Evolutionary conservation across 768 basidiomycete genomes (phyloP).

Genomic region (button mushroom (Agaricus bisporus)): DNA sequence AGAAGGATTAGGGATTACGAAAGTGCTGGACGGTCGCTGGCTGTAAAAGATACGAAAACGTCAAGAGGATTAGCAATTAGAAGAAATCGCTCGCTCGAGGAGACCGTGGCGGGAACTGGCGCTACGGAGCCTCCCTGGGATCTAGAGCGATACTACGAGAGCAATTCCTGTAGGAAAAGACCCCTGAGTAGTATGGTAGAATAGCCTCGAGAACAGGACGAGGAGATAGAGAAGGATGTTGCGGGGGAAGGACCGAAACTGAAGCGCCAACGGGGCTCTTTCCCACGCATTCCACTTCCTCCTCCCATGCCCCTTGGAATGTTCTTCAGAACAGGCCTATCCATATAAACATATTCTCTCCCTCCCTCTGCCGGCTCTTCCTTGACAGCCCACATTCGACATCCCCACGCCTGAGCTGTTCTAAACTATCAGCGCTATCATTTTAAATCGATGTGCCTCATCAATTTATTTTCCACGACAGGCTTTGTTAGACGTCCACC

Average conservation of each 20-base stretch:
- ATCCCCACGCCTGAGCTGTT: no score
- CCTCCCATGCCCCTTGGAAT: slow-evolving; percentile 23
- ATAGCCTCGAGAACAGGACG: slow-evolving; percentile 50
- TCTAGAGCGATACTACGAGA: slow-evolving; percentile 22
- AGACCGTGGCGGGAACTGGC: slow-evolving; percentile 10
- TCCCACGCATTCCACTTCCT: slow-evolving; percentile 25
- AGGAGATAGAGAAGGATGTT: slow-evolving; percentile 43
- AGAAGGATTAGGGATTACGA: slow-evolving; percentile 81
- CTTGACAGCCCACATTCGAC: background rate
- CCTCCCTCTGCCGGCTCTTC: background rate
- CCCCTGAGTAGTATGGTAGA: slow-evolving; percentile 29
- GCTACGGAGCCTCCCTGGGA: background rate
- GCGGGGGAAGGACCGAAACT: slow-evolving; percentile 25
- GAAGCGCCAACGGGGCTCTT: slow-evolving; percentile 23
- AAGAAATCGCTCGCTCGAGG: slow-evolving; percentile 25
- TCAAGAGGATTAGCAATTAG: slow-evolving; percentile 25
- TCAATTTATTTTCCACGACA: no score
- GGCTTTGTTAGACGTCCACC: no score
- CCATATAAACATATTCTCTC: background rate
- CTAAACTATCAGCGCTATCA: no score
- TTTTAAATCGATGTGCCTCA: no score
- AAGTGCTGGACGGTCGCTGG: slow-evolving; percentile 21
- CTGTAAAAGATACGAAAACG: slow-evolving; percentile 20
- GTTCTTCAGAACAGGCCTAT: slow-evolving; percentile 14
- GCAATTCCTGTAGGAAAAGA: slow-evolving; percentile 34